phyloP scores from a whole-genome alignment of 2,329 filamentous ascomycete species.

The Fusarium palustre region DNA sequence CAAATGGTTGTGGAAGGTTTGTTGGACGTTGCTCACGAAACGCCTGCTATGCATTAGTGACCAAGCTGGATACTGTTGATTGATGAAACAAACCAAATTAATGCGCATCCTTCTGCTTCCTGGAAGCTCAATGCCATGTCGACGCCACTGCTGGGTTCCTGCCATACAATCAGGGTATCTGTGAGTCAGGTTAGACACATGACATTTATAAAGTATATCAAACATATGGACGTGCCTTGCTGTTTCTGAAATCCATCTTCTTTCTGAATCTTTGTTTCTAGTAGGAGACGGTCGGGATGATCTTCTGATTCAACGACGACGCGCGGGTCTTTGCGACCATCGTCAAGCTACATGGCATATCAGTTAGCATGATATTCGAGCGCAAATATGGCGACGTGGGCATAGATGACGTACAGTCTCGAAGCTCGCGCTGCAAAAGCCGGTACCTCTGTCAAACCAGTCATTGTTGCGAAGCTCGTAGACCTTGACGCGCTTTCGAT shows the following conservation, averaged over 20 bases:
- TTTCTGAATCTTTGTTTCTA: constrained; percentile 90
- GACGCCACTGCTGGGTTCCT: constrained; percentile 81
- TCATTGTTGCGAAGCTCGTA: constrained; percentile 99
- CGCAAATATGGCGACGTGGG: constrained; percentile 18
- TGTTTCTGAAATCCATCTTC: constrained; percentile 99
- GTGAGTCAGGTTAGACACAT: constrained; percentile 47
- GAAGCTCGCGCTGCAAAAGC: constrained; percentile 87
- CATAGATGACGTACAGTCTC: constrained; percentile 70
- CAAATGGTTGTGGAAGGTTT: constrained; percentile 72
- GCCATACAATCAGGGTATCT: constrained; percentile 99
- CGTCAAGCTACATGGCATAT: constrained; percentile 59
- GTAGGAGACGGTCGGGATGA: constrained; percentile 81
- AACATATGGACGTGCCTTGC: constrained; percentile 74
- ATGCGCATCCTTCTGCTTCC: constrained; percentile 91
- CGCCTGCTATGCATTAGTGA: constrained; percentile 69
- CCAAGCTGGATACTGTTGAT: neutral
- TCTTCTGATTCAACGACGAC: constrained; percentile 96
- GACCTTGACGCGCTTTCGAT: constrained; percentile 90
- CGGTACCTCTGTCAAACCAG: constrained; percentile 98
- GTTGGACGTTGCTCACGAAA: constrained; percentile 88
- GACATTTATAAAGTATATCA: constrained; percentile 34
- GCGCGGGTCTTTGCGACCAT: constrained; percentile 80
- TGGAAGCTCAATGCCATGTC: constrained; percentile 99
- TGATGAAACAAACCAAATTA: constrained; percentile 78
- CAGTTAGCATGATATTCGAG: constrained; percentile 41